A percentile compares a stretch with the other conserved stretches of the same genome.
Conservation (phyloP, 805 yeast species). For the Saccharomycopsis malanga region DNA sequence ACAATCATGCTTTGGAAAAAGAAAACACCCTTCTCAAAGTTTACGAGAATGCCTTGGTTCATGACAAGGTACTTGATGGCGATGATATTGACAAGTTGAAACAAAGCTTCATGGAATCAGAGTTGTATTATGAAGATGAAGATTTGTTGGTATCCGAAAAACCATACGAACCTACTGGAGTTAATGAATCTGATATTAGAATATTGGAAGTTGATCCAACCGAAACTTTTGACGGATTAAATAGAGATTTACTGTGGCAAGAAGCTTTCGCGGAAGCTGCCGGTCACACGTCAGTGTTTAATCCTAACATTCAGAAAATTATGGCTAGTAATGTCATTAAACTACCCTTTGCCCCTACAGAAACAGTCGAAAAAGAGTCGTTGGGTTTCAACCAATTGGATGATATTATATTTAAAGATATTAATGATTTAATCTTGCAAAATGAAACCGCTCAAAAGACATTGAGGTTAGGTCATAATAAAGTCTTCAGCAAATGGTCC, state of each 20-base stretch:
- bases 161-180: constrained; percentile 62
- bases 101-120: constrained; percentile 2
- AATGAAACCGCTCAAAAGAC: constrained; percentile 28
- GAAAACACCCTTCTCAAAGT: not conserved
- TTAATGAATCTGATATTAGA: constrained; percentile 39
- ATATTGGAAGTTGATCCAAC: constrained; percentile 28
- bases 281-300: constrained; percentile 28
- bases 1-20: not conserved
- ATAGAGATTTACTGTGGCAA: constrained; percentile 6
- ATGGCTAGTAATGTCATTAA: constrained; percentile 12
- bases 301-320: constrained; percentile 26
- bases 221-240: constrained; percentile 22
- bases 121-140: constrained; percentile 25
- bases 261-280: constrained; percentile 9
- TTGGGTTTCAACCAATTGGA: constrained; percentile 30
- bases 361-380: constrained; percentile 21
- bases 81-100: not conserved
- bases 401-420: constrained; percentile 41
- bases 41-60: not conserved
- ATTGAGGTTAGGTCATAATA: constrained; percentile 24
- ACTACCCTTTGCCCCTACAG: constrained; percentile 10
- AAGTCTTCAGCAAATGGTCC: constrained; percentile 16
- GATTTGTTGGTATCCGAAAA: constrained; percentile 47
- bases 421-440: constrained; percentile 30
- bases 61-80: constrained; percentile 8